Evolutionary conservation across 75 land plant genomes (phyloP), one percentile per base, ranked within the genome.

Genomic region (Pinus taeda): DNA sequence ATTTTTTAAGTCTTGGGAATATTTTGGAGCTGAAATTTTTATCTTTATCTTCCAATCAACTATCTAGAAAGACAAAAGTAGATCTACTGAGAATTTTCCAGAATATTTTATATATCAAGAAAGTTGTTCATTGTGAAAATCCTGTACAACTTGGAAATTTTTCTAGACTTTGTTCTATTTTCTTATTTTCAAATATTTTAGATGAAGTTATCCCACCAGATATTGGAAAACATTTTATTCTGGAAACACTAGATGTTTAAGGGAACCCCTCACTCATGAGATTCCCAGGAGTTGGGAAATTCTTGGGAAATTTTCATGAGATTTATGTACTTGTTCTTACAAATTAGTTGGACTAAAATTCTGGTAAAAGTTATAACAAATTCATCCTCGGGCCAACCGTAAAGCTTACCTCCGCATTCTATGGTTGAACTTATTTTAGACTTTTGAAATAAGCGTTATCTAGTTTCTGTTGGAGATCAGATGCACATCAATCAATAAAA

Each of bases 111-210:
- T 59, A 86, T 93, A 15, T 80, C 91, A 11, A 33, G 79, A 13
- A 93, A 93, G 59, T 80, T 78, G 11, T 65, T 93, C 57, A 60
- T 74, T 91, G 81, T 14, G 65, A 57, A n/a, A 91, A 91, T 22
- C 95, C 93, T 3, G 61, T 75, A 0, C 79, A 85, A 65, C 75
- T 93, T n/a, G 90, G 85, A 24, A 87, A 82, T 24, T 93, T 89
- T 65, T 24, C 76, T 13, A 75, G 76, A 15, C 78, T 93, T 26
- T 59, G 67, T 57, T 80, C 82, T 14, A 36, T 93, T 36, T 39
- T 81, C 49, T 64, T 92, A 64, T 65, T 80, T 20, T 82, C 85
- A 17, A 94, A 94, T 69, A 79, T 81, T 14, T 60, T 94, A 14
- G 81, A 84, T 65, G 93, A 91, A 11, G 36, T 49, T 49, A 90